Percentiles rank a stretch among this genome's conserved stretches.
These are phyloP conservation scores for Diplodia sapinea DNA, from an alignment of 2,329 filamentous ascomycete species.

Conservation along the genomic window DNA sequence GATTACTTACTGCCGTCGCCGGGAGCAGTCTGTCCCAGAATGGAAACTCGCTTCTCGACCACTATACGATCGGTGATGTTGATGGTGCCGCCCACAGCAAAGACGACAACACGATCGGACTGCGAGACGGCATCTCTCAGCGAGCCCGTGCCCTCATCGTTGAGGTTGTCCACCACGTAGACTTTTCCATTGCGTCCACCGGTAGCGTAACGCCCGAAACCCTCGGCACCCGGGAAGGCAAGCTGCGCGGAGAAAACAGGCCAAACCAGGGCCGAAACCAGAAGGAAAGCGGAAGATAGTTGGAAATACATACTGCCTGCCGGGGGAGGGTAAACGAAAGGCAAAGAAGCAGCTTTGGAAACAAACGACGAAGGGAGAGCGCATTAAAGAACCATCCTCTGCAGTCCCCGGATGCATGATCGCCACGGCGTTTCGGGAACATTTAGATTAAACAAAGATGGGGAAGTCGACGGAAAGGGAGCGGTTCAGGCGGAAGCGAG, in stretches of 20 bases:
- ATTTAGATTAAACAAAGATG: slow-evolving; percentile 27
- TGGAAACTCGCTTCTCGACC: slow-evolving; percentile 56
- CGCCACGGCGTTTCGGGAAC: slow-evolving; percentile 22
- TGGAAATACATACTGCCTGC: slow-evolving; percentile 21
- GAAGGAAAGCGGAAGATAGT: slow-evolving; percentile 6
- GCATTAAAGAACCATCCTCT: slow-evolving; percentile 6
- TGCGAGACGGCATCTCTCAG: slow-evolving; percentile 58
- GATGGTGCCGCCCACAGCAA: slow-evolving; percentile 58
- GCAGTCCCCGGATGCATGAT: slow-evolving; percentile 2
- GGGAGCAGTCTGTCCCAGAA: slow-evolving; percentile 59
- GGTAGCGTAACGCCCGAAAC: slow-evolving; percentile 55
- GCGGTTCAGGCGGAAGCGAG: slow-evolving; percentile 16
- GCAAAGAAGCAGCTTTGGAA: not conserved
- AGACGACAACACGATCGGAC: slow-evolving; percentile 57
- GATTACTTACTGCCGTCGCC: slow-evolving; percentile 48
- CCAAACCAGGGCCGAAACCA: slow-evolving; percentile 28
- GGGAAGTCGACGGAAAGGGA: slow-evolving; percentile 11
- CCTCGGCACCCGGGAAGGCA: slow-evolving; percentile 59
- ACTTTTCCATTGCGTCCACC: slow-evolving; percentile 56
- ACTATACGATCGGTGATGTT: slow-evolving; percentile 56
- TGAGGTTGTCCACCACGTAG: slow-evolving; percentile 57
- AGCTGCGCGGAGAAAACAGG: slow-evolving; percentile 35
- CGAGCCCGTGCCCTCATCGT: slow-evolving; percentile 57
- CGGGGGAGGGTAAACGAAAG: not conserved
- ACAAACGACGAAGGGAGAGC: not conserved